Evolutionary conservation across 1,284 basidiomycete species (phyloP), one percentile per base, ranked within the genome.

Genomic region (Ceratobasidium papillatum): DNA sequence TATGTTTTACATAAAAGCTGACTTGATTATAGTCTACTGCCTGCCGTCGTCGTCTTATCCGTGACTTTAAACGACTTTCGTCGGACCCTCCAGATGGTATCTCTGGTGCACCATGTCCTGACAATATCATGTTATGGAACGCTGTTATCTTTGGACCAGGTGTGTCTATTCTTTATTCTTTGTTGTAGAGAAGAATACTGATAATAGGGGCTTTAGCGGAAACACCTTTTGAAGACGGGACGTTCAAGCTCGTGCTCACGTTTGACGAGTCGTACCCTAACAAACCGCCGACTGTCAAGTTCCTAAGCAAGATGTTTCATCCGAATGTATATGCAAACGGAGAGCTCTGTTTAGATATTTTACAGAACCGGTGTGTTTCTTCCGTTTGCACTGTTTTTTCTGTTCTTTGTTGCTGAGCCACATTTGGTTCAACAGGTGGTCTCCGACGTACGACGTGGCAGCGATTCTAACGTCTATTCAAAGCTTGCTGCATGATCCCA

Each of bases 61-160:
- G 96, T 75, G 96, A 98, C 84, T 99, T 99, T 84, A 99, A 98
- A 85, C 88, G 95, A 45, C 88, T 99, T 43, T 94, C 94, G 49
- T 91, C 90, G 19, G 97, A 99, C 81, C 96, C 97, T 3, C 97
- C 97, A 0, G 92, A 94, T 75, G 97, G 97, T 11, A 96, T 99
- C 79, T 96, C 94, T 14, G 97, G 97, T 32, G 96, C 95, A 78
- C 97, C 97, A 80, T 96, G 95, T 81, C 91, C 95, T 0, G 97
- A 99, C 83, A 99, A 99, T 82, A 97, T 99, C 82, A 97, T 99
- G 94, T 87, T 99, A 12, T 99, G 97, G 97, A 99, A 99, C 81
- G 97, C 97, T 1, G 97, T 99, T 78, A 99, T 99, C 79, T 99
- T 99, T 81, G 97, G 97, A 0, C 97, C 97, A 82, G 93, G 96